These are phyloP conservation scores for Citrus sinensis DNA, from an alignment of 345 rosid species.

Conservation along the genomic window DNA sequence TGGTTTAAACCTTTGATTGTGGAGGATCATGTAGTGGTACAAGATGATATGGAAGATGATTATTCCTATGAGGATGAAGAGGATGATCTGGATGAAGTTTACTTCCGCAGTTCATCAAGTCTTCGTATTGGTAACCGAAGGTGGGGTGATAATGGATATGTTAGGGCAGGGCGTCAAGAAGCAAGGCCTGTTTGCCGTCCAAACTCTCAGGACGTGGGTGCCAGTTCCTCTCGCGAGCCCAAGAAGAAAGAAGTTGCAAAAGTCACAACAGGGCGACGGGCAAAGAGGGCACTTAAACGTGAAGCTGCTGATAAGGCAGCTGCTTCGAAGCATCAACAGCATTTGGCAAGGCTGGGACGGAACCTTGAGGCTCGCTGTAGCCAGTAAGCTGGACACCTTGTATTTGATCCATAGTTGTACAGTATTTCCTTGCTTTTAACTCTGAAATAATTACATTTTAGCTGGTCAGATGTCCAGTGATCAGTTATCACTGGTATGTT, in stretches of 20 bases:
- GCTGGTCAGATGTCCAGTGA: neutral
- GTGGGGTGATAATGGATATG: conserved; percentile 96
- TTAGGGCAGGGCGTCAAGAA: conserved; percentile 82
- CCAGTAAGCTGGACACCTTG: neutral
- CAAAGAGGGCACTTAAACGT: conserved; percentile 85
- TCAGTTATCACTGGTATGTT: neutral
- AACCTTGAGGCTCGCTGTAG: neutral
- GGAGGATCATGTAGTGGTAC: conserved; percentile 36
- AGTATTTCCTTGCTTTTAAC: conserved; percentile 4
- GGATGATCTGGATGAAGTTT: conserved; percentile 66
- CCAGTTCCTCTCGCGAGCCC: conserved; percentile 56
- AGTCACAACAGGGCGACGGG: conserved; percentile 65
- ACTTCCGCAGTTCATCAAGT: conserved; percentile 42
- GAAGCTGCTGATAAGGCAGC: conserved; percentile 92
- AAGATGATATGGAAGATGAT: conserved; percentile 45
- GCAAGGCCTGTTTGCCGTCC: conserved; percentile 59
- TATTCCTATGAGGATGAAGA: conserved; percentile 49
- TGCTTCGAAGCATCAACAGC: conserved; percentile 46
- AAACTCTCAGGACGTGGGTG: conserved; percentile 37
- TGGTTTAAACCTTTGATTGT: conserved; percentile 72
- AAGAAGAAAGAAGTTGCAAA: conserved; percentile 51
- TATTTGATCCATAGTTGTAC: conserved; percentile 16
- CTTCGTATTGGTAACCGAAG: conserved; percentile 77
- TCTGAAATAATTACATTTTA: conserved; percentile 13
- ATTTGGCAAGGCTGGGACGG: conserved; percentile 25